phyloP scores from a whole-genome alignment of 208 protist genomes.

The Trypanosoma cruzi region DNA sequence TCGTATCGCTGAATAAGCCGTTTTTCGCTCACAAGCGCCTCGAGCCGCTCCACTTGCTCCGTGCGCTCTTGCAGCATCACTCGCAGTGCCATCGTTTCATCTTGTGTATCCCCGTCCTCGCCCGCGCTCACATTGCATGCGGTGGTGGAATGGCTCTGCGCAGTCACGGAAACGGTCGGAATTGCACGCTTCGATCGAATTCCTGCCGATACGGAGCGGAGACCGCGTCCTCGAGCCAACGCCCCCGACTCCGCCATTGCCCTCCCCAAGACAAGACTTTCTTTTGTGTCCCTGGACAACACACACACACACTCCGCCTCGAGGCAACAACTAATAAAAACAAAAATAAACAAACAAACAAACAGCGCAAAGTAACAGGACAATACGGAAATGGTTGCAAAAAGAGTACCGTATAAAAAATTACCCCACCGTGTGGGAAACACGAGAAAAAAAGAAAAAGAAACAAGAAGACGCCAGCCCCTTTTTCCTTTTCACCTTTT shows the following conservation, averaged over 20 bases:
- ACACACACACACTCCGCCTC: no score
- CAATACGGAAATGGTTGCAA: no score
- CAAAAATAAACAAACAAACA: no score
- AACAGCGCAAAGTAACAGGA: no score
- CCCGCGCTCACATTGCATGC: background rate
- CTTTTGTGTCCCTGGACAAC: no score
- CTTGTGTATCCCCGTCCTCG: background rate
- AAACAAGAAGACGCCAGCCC: no score
- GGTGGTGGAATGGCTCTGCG: background rate
- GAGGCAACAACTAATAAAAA: no score
- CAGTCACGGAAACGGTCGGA: background rate
- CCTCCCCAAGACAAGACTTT: background rate
- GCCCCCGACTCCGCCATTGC: background rate
- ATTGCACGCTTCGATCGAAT: background rate
- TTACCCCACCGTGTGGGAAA: no score
- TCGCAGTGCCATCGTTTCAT: slow-evolving; percentile 14
- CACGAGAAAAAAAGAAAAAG: no score
- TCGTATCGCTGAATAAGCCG: slow-evolving; percentile 15
- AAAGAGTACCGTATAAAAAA: no score
- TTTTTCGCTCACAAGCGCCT: slow-evolving; percentile 26
- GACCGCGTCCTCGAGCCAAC: background rate
- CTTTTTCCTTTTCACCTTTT: background rate
- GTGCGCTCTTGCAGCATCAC: slow-evolving; percentile 18
- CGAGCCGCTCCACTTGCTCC: slow-evolving; percentile 15
- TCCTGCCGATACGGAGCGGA: background rate